Evolutionary conservation across 768 basidiomycete species (phyloP).

Genomic region (Lactifluus hygrophoroides): DNA sequence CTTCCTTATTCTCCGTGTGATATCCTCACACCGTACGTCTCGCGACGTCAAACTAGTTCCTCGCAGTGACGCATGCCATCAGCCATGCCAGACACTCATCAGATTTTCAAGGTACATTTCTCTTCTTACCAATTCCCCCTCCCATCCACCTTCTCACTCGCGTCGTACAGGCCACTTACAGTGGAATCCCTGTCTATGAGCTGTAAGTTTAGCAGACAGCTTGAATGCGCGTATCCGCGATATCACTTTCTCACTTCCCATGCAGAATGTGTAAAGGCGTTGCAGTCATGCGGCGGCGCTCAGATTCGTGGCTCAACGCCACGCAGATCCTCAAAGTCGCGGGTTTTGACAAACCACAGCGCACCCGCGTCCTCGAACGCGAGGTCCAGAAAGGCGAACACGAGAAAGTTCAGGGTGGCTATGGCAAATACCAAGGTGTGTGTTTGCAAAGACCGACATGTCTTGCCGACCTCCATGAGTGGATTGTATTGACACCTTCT

Average conservation of each 20-base stretch:
- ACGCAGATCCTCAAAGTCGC: slow-evolving; percentile 99
- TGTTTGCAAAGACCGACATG: background rate
- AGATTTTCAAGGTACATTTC: slow-evolving; percentile 73
- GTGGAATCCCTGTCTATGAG: slow-evolving; percentile 88
- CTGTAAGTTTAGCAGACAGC: slow-evolving; percentile 48
- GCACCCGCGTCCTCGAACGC: slow-evolving; percentile 93
- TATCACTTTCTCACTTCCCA: slow-evolving; percentile 36
- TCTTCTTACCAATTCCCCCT: slow-evolving; percentile 21
- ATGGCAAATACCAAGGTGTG: slow-evolving; percentile 98
- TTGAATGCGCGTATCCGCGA: slow-evolving; percentile 28
- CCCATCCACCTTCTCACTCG: slow-evolving; percentile 4
- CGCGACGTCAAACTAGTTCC: slow-evolving; percentile 13
- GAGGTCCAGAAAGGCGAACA: slow-evolving; percentile 99
- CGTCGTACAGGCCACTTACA: slow-evolving; percentile 69
- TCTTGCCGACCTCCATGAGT: background rate
- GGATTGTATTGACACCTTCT: background rate
- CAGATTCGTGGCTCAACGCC: slow-evolving; percentile 98
- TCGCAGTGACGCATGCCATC: slow-evolving; percentile 13
- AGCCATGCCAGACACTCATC: slow-evolving; percentile 61
- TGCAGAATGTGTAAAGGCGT: slow-evolving; percentile 88
- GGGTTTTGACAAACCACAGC: slow-evolving; percentile 97
- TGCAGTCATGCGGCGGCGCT: slow-evolving; percentile 94
- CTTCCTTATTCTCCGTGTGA: slow-evolving; percentile 21
- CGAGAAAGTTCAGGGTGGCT: slow-evolving; percentile 98
- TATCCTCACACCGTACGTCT: background rate